These are phyloP conservation scores for Tuber borchii DNA, from an alignment of 495 filamentous ascomycete genomes.

Conservation along the genomic window DNA sequence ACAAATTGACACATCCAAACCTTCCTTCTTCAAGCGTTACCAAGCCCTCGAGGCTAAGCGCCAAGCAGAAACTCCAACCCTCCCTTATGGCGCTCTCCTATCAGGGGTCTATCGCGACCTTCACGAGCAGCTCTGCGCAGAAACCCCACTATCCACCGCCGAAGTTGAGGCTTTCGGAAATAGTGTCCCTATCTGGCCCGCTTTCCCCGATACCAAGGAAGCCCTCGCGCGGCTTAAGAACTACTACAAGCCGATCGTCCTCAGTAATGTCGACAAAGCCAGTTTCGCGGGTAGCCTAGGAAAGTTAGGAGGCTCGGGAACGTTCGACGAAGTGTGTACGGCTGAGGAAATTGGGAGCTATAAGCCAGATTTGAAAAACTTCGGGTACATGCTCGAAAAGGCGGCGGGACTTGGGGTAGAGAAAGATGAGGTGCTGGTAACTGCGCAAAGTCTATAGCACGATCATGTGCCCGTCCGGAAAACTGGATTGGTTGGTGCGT, in stretches of 20 bases:
- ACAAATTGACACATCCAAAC: slow-evolving; percentile 45
- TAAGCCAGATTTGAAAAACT: slow-evolving; percentile 64
- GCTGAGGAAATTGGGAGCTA: slow-evolving; percentile 70
- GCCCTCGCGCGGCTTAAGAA: slow-evolving; percentile 53
- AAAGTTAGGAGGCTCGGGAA: slow-evolving; percentile 47
- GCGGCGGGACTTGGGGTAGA: slow-evolving; percentile 53
- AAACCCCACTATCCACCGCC: slow-evolving; percentile 40
- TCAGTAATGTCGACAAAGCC: slow-evolving; percentile 64
- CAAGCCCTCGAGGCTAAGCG: slow-evolving; percentile 47
- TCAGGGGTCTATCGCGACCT: slow-evolving; percentile 49
- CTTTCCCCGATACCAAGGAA: slow-evolving; percentile 59
- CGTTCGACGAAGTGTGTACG: slow-evolving; percentile 65
- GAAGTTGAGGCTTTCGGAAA: slow-evolving; percentile 49
- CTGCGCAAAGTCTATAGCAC: slow-evolving; percentile 61
- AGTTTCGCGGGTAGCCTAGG: slow-evolving; percentile 54
- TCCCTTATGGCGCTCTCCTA: slow-evolving; percentile 57
- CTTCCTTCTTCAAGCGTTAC: slow-evolving; percentile 43
- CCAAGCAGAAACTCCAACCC: slow-evolving; percentile 48
- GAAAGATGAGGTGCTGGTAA: slow-evolving; percentile 56
- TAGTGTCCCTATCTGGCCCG: slow-evolving; percentile 55
- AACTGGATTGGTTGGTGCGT: slow-evolving; percentile 58
- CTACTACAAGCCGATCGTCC: slow-evolving; percentile 61
- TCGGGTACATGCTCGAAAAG: slow-evolving; percentile 56
- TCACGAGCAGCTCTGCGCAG: slow-evolving; percentile 45
- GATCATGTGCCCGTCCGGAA: slow-evolving; percentile 65